phyloP scores from a whole-genome alignment of 2,329 filamentous ascomycete species.

The Botrytis pseudocinerea region DNA sequence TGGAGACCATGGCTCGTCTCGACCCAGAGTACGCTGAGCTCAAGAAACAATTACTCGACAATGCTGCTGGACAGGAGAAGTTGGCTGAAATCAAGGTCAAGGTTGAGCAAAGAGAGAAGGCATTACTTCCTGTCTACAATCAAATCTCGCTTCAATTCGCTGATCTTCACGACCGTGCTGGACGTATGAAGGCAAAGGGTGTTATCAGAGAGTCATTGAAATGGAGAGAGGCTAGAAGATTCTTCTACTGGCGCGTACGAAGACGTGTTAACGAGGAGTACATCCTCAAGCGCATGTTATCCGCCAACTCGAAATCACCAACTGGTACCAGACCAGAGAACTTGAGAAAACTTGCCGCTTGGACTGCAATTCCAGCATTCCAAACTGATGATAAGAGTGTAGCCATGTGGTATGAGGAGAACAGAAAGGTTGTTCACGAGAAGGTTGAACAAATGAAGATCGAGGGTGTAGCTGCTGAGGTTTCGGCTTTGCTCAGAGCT shows the following conservation, averaged over 20 bases:
- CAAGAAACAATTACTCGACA: conserved; percentile 72
- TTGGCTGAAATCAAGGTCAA: conserved; percentile 77
- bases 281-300: conserved; percentile 84
- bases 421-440: conserved; percentile 76
- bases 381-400: conserved; percentile 78
- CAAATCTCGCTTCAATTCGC: conserved; percentile 97
- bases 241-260: conserved; percentile 99
- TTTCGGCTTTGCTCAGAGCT: conserved; percentile 66
- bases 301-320: conserved; percentile 45
- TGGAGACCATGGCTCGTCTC: conserved; percentile 94
- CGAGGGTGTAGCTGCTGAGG: conserved; percentile 68
- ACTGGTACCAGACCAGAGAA: conserved; percentile 61
- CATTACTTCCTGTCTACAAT: conserved; percentile 86
- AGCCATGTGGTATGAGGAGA: conserved; percentile 94
- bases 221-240: conserved; percentile 88
- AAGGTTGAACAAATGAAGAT: conserved; percentile 85
- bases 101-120: conserved; percentile 82
- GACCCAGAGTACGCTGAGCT: conserved; percentile 82
- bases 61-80: conserved; percentile 68
- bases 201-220: conserved; percentile 80
- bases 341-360: conserved; percentile 75
- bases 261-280: conserved; percentile 96
- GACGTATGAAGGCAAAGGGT: conserved; percentile 97
- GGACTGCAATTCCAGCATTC: conserved; percentile 78
- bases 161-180: conserved; percentile 93